A percentile compares a stretch with the other conserved stretches of the same genome.
Conservation (phyloP, 164 flowering plant genomes). For the Tetracentron sinense region DNA sequence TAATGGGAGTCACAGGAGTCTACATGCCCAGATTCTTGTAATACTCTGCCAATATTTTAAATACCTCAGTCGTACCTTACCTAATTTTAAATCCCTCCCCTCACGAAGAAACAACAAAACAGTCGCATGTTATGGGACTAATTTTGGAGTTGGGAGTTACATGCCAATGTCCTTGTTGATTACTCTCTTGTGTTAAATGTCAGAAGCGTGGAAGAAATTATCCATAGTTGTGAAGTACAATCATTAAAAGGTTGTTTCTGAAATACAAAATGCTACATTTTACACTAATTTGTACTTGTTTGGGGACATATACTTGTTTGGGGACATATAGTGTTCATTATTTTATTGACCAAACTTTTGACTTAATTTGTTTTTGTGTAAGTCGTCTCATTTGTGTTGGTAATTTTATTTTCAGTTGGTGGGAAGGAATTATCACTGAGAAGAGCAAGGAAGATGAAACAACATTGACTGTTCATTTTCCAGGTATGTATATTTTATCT, state of each 20-base stretch:
- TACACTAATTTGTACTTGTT: too few relatives aligned
- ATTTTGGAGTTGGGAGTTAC: too few relatives aligned
- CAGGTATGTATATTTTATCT: slow-evolving; percentile 39
- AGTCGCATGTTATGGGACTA: too few relatives aligned
- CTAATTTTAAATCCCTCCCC: too few relatives aligned
- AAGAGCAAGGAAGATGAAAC: slow-evolving; percentile 67
- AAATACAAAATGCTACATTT: neutral
- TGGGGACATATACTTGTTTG: too few relatives aligned
- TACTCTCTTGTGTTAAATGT: too few relatives aligned
- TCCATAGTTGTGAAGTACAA: neutral
- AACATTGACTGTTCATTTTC: slow-evolving; percentile 57
- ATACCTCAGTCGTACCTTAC: too few relatives aligned
- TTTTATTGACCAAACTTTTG: neutral
- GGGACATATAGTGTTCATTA: neutral
- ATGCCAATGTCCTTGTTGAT: too few relatives aligned
- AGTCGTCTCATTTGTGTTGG: slow-evolving; percentile 1
- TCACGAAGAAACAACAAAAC: too few relatives aligned
- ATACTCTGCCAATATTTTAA: too few relatives aligned
- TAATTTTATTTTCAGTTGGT: slow-evolving; percentile 60
- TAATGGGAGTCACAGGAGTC: too few relatives aligned
- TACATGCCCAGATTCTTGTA: too few relatives aligned
- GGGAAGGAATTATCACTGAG: slow-evolving; percentile 80
- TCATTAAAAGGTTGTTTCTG: neutral
- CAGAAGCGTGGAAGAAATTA: neutral
- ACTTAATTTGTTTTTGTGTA: neutral